Conservation (phyloP, 2,329 filamentous ascomycete species). For the Claviceps capensis region DNA sequence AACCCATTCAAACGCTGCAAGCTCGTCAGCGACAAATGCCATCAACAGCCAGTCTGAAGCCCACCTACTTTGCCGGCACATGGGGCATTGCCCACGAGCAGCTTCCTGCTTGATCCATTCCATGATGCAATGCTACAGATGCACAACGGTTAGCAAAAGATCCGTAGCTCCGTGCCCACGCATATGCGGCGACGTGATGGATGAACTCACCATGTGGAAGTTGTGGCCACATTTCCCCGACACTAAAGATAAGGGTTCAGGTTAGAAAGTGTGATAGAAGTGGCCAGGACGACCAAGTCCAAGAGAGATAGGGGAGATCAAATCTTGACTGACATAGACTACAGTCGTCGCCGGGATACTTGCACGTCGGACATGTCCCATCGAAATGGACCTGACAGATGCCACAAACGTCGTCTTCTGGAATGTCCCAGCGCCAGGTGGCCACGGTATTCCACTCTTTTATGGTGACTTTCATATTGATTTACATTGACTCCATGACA, state of each 20-base stretch:
- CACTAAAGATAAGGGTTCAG: slow-evolving; percentile 37
- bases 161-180: neutral
- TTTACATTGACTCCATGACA: neutral
- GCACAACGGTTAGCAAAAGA: neutral
- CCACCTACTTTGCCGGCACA: slow-evolving; percentile 79
- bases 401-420: slow-evolving; percentile 93
- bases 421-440: slow-evolving; percentile 95
- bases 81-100: slow-evolving; percentile 86
- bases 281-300: neutral
- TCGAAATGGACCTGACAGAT: slow-evolving; percentile 98
- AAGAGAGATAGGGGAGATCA: neutral
- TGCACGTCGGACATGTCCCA: slow-evolving; percentile 94
- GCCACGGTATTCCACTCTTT: slow-evolving; percentile 88
- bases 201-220: slow-evolving; percentile 72
- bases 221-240: slow-evolving; percentile 95
- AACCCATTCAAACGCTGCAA: slow-evolving; percentile 27
- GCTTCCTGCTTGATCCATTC: slow-evolving; percentile 95
- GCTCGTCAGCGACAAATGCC: neutral
- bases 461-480: slow-evolving; percentile 83
- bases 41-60: neutral
- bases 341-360: slow-evolving; percentile 94
- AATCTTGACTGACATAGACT: slow-evolving; percentile 55
- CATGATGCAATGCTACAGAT: slow-evolving; percentile 71
- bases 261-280: neutral
- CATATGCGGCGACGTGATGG: neutral